A percentile compares a stretch with the other conserved stretches of the same genome.
These are phyloP conservation scores for Melianthus villosus DNA, from an alignment of 441 rosid species.

Conservation along the genomic window DNA sequence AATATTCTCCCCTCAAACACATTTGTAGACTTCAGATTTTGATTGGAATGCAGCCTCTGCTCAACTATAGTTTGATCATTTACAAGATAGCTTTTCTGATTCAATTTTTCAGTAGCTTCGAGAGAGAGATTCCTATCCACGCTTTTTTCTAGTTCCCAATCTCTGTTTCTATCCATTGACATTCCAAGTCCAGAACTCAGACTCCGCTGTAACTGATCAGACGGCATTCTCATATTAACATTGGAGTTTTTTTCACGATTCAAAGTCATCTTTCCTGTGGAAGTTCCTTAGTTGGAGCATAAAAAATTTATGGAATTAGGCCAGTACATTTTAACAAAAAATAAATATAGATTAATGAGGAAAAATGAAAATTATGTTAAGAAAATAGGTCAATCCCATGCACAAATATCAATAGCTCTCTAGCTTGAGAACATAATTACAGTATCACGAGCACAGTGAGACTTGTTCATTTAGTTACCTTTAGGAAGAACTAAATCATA, in stretches of 20 bases:
- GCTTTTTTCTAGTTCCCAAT: conserved; percentile 21
- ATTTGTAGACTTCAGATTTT: conserved; percentile 22
- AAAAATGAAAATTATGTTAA: too few relatives aligned
- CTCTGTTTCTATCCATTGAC: conserved; percentile 20
- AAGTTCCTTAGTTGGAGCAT: conserved; percentile 31
- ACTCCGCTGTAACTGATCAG: conserved; percentile 20
- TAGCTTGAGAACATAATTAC: conserved; percentile 3
- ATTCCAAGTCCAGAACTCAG: conserved; percentile 18
- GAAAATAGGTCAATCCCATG: too few relatives aligned
- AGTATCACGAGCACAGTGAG: conserved; percentile 8
- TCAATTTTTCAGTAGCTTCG: conserved; percentile 20
- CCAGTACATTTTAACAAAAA: too few relatives aligned
- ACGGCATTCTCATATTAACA: conserved; percentile 13
- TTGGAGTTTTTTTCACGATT: conserved; percentile 26
- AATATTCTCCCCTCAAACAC: conserved; percentile 69
- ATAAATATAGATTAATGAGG: too few relatives aligned
- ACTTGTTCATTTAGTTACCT: conserved; percentile 40
- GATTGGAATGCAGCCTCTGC: conserved; percentile 21
- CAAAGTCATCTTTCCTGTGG: conserved; percentile 16
- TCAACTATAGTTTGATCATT: conserved; percentile 20
- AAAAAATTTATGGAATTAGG: too few relatives aligned
- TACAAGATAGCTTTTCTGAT: conserved; percentile 20
- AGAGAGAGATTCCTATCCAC: conserved; percentile 15
- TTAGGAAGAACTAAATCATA: conserved; percentile 62
- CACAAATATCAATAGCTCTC: conserved; percentile 6